Base-by-base conservation (phyloP, 1,139 yeast genomes). In the Wickerhamomyces sp. region DNA sequence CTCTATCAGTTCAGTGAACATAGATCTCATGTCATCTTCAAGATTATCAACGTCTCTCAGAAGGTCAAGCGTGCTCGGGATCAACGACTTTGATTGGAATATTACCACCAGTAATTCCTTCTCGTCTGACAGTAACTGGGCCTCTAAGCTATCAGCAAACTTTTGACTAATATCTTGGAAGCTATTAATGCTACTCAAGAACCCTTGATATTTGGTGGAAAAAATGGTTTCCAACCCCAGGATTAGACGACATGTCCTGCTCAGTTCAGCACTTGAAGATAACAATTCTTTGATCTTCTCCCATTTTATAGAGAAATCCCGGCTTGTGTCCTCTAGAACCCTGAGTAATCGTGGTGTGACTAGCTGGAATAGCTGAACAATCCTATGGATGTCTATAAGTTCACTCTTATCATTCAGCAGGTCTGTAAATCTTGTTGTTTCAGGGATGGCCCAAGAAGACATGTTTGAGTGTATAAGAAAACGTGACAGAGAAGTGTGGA, bases 11-110 rank as follows among this genome's bases (percentile, higher is more conserved):
- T 48, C 49, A 4, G 13, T 27, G 26, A 47, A 50, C 36, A 45
- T 49, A 3, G 27, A 4, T 6, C 26, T 32, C 6, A 50, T 48
- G 15, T 50, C 54, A 36, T 45, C 46, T 13, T 43, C 49, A 7
- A 49, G 18, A 7, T 18, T 13, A 35, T 50, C 54, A 31, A 47
- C 54, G 36, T 50, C 48, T 29, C 39, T 43, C 23, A 50, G 42
- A 2, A 50, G 32, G 6, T 45, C 50, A 27, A 47, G 35, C 7
- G 47, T 44, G 7, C 48, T 40, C 7, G 45, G 45, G 0, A 48
- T 35, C 26, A 50, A 8, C 10, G 45, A 30, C 15, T 37, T 37
- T 5, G 48, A 42, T 37, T 42, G 36, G 31, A 48, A 34, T 10
- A 48, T 37, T 35, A 44, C 27, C 9, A 36, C 29, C 13, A 48